These are phyloP conservation scores for Acanthamoeba triangularis DNA, from an alignment of 208 protist species.

Conservation along the genomic window DNA sequence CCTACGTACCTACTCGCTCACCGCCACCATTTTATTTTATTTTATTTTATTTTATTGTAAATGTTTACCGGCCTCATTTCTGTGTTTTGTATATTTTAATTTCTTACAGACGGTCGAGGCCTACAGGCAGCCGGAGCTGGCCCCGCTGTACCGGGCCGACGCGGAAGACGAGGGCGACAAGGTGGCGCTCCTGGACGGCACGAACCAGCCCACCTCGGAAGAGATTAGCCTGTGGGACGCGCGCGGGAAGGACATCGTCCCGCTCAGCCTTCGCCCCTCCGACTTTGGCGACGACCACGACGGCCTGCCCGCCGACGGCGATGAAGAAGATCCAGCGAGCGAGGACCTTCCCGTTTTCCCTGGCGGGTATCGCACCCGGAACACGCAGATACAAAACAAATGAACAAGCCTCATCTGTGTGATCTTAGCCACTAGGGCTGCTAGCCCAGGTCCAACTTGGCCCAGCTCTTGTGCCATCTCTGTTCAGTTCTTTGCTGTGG, in stretches of 20 bases:
- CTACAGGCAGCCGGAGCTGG: conserved; percentile 9
- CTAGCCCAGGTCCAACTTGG: too few relatives aligned
- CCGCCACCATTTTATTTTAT: neutral
- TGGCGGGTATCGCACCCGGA: too few relatives aligned
- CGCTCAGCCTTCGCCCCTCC: neutral
- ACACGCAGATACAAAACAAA: too few relatives aligned
- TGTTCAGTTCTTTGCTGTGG: too few relatives aligned
- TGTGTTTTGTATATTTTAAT: too few relatives aligned
- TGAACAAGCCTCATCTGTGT: too few relatives aligned
- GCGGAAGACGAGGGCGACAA: neutral
- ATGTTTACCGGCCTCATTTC: too few relatives aligned
- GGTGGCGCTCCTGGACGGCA: neutral
- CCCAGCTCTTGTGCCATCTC: too few relatives aligned
- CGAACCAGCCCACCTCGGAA: neutral
- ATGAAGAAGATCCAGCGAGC: too few relatives aligned
- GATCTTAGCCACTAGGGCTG: too few relatives aligned
- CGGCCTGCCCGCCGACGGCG: neutral
- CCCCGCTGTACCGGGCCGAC: neutral
- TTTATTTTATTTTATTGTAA: neutral
- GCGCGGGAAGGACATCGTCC: conserved; percentile 3
- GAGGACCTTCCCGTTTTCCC: too few relatives aligned
- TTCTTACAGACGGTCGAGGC: neutral
- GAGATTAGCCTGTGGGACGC: conserved; percentile 3
- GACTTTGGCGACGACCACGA: neutral
- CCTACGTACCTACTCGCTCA: neutral